phyloP scores from a whole-genome alignment of 192 early-diverging fungal species.

The Podila minutissima region DNA sequence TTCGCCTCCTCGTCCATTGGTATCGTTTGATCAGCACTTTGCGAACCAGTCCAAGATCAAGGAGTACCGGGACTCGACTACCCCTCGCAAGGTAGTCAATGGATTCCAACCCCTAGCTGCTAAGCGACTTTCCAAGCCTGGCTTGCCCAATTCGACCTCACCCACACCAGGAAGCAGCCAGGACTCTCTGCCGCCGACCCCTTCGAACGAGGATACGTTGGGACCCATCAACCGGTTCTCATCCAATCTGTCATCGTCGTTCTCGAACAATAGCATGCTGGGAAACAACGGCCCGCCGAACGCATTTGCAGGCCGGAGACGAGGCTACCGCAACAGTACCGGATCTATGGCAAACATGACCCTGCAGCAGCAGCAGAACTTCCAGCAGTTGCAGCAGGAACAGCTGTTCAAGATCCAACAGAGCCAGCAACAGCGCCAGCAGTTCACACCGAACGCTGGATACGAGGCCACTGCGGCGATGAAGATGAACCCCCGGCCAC shows the following conservation, averaged over 20 bases:
- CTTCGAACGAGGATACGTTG: constrained; percentile 1
- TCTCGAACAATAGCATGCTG: neutral
- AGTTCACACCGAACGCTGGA: constrained; percentile 25
- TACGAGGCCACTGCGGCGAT: constrained; percentile 48
- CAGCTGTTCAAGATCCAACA: constrained; percentile 45
- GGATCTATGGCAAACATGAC: constrained; percentile 53
- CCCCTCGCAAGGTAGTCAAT: constrained; percentile 28
- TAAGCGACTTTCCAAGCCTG: constrained; percentile 45
- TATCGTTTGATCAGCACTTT: constrained; percentile 47
- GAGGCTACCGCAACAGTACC: constrained; percentile 47
- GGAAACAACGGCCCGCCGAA: constrained; percentile 26
- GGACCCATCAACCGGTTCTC: neutral
- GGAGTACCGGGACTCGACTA: constrained; percentile 25
- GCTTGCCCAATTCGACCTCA: constrained; percentile 1
- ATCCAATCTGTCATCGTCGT: neutral
- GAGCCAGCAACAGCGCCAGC: constrained; percentile 7
- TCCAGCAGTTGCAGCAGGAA: constrained; percentile 39
- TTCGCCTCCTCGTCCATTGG: constrained; percentile 17
- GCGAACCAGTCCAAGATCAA: constrained; percentile 36
- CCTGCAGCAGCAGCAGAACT: constrained; percentile 37
- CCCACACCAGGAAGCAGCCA: neutral
- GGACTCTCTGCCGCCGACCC: neutral
- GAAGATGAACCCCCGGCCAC: constrained; percentile 36
- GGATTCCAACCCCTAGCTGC: constrained; percentile 48
- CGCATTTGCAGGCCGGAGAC: constrained; percentile 42